Evolutionary conservation across 2,329 filamentous ascomycete species (phyloP), one percentile per base, ranked within the genome.

Genomic region (Zarea fungicola): DNA sequence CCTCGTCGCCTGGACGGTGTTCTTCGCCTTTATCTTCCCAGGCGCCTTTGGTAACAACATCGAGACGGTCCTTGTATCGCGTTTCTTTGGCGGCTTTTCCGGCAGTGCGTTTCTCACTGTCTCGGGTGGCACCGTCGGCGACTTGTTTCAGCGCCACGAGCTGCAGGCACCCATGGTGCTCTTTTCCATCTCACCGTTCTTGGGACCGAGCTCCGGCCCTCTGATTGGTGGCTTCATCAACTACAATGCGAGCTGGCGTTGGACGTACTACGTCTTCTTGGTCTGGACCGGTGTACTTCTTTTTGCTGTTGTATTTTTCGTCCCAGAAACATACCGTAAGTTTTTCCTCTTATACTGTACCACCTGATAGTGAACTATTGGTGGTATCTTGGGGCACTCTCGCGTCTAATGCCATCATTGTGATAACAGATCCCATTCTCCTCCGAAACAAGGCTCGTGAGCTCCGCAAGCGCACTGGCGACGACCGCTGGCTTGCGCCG

Each of bases 321-420:
- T 96, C 3, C 91, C 90, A 5, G 90, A 96, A 70, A 96, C 90
- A 1, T 96, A 93, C 64, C 87, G 75, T 78, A 57, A 60, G 73
- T 69, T 3, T n/a, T 18, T 42, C 18, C 32, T 23, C 23, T n/a
- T n/a, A 16, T 6, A 18, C 13, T 21, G 19, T 14, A 13, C 21
- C n/a, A n/a, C n/a, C n/a, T 19, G n/a, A n/a, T n/a, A n/a, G n/a
- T n/a, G n/a, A n/a, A n/a, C n/a, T n/a, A n/a, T n/a, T n/a, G n/a
- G 5, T 21, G 26, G 28, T 22, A 14, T 21, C 18, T 14, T 26
- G 21, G 47, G 16, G 35, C 16, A 31, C 29, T 8, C 25, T 16
- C 10, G 7, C 21, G 19, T 37, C 2, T 10, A n/a, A 1, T 46
- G 44, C 29, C n/a, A n/a, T n/a, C n/a, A n/a, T n/a, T n/a, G n/a